These are phyloP conservation scores for Ettlia oleoabundans DNA, from an alignment of 139 green algal species.

Conservation along the genomic window DNA sequence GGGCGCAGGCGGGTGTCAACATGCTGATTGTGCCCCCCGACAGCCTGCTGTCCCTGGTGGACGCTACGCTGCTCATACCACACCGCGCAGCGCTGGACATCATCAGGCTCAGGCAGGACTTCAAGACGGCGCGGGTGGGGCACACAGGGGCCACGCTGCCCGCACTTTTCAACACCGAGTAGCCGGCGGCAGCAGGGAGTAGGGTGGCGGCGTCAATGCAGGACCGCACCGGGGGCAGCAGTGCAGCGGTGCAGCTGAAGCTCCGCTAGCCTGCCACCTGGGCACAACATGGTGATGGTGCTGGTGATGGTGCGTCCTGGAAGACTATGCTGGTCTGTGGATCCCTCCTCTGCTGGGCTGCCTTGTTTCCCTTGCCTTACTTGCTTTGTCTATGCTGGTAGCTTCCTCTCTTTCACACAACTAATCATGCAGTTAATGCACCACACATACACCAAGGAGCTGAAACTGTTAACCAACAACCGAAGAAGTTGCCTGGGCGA, in stretches of 20 bases:
- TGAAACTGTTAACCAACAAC: no score
- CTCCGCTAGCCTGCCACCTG: no score
- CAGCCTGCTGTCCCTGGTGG: constrained; percentile 75
- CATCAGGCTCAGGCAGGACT: constrained; percentile 73
- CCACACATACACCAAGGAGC: no score
- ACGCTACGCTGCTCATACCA: constrained; percentile 63
- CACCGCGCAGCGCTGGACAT: constrained; percentile 60
- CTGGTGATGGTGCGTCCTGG: no score
- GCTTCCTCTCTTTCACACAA: no score
- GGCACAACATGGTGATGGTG: no score
- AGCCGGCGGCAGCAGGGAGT: background rate
- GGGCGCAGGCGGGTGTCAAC: constrained; percentile 42
- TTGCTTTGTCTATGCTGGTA: no score
- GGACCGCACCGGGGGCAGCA: background rate
- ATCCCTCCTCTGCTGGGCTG: background rate
- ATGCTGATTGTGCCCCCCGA: constrained; percentile 83
- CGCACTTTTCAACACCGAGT: constrained; percentile 53
- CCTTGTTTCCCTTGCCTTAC: background rate
- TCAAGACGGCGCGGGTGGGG: constrained; percentile 58
- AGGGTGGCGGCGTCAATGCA: background rate
- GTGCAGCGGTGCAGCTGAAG: no score
- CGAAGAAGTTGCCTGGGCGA: no score
- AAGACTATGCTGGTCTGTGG: background rate
- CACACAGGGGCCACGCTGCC: constrained; percentile 47
- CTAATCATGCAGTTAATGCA: no score